These are phyloP conservation scores for Pugionium dolabratum DNA, from an alignment of 345 rosid genomes.

Conservation along the genomic window DNA sequence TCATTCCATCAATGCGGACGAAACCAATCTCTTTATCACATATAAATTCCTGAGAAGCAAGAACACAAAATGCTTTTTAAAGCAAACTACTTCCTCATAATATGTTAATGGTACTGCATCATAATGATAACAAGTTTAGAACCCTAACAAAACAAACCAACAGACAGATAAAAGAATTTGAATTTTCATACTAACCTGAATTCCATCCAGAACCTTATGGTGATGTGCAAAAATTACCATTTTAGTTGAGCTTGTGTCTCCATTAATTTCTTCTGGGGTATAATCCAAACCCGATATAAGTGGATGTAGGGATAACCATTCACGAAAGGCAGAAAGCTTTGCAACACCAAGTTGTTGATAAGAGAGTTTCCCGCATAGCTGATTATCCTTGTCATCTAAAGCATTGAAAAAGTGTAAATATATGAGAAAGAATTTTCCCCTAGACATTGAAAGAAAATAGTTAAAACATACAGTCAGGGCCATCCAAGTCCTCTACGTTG, in stretches of 20 bases:
- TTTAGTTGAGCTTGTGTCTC: constrained; percentile 51
- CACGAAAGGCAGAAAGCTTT: constrained; percentile 73
- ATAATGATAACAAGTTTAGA: constrained; percentile 13
- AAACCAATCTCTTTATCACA: constrained; percentile 82
- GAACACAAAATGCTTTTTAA: neutral
- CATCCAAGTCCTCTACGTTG: constrained; percentile 35
- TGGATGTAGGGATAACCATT: constrained; percentile 89
- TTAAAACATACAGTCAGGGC: constrained; percentile 43
- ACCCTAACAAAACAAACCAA: constrained; percentile 13
- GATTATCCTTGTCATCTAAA: constrained; percentile 47
- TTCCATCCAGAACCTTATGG: constrained; percentile 87
- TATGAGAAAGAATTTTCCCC: constrained; percentile 16
- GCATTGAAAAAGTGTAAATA: constrained; percentile 13
- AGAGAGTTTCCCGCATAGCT: constrained; percentile 52
- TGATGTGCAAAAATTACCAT: constrained; percentile 97
- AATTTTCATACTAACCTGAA: constrained; percentile 60
- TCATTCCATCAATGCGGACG: constrained; percentile 92
- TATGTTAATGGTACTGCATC: constrained; percentile 26
- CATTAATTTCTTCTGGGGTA: constrained; percentile 49
- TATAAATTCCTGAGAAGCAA: constrained; percentile 63
- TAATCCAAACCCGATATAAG: constrained; percentile 54
- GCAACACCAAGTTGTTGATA: constrained; percentile 92
- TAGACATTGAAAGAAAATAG: constrained; percentile 26
- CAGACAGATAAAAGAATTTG: neutral
- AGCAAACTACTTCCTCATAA: constrained; percentile 23